Evolutionary conservation across 2,329 filamentous ascomycete species (phyloP).

Genomic region (Colletotrichum eremochloae): DNA sequence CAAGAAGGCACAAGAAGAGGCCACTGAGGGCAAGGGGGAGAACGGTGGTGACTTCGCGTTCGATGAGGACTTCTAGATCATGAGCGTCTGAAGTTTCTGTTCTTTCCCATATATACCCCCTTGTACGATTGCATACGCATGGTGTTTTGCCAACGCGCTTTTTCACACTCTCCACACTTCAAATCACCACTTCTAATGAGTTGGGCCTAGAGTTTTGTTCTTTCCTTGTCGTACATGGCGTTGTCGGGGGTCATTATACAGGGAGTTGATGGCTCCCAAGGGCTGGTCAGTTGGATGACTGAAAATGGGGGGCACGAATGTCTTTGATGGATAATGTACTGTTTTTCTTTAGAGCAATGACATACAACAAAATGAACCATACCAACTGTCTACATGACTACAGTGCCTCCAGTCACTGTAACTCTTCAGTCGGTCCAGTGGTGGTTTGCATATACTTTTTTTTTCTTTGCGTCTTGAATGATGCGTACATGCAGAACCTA

Average conservation of each 20-base stretch:
- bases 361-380: slow-evolving; percentile 21
- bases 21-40: slow-evolving; percentile 64
- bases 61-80: slow-evolving; percentile 92
- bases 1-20: slow-evolving; percentile 74
- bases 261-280: slow-evolving; percentile 35
- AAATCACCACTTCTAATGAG: slow-evolving; percentile 19
- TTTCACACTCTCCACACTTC: slow-evolving; percentile 43
- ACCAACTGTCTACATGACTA: not conserved
- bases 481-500: not conserved
- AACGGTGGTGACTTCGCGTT: slow-evolving; percentile 88
- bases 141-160: slow-evolving; percentile 46
- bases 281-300: slow-evolving; percentile 37
- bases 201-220: slow-evolving; percentile 21
- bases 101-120: slow-evolving; percentile 43
- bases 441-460: not conserved
- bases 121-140: slow-evolving; percentile 42
- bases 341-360: slow-evolving; percentile 30
- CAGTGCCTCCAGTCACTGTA: too few relatives aligned
- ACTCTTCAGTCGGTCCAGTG: not conserved
- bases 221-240: slow-evolving; percentile 29
- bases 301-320: slow-evolving; percentile 39
- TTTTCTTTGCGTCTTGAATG: not conserved
- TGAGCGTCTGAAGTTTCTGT: slow-evolving; percentile 38
- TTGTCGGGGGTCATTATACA: slow-evolving; percentile 32
- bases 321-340: slow-evolving; percentile 41